Base-by-base conservation (phyloP, 2,329 filamentous ascomycete genomes). In the Aureobasidium sp. region DNA sequence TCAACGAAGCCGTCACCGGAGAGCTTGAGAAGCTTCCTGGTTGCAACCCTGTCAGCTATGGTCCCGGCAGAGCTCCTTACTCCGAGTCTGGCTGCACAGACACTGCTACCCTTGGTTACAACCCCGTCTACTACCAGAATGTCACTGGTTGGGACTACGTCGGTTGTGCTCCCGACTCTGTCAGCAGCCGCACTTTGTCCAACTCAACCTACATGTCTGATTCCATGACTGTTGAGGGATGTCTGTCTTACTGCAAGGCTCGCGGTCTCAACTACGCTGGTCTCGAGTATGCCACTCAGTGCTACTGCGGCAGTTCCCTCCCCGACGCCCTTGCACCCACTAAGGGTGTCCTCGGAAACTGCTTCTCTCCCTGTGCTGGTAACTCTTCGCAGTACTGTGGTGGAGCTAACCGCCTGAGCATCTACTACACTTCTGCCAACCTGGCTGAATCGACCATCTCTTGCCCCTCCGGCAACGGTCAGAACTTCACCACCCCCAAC, bases 131-230 rank as follows among this genome's bases (percentile, higher is more conserved):
- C 63, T 78, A 75, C 64, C 74, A 72, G 25, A 73, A 80, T 54
- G 70, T 79, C 30, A 79, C 77, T 3, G 66, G 66, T 27, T 74
- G 85, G 77, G 75, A 76, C 47, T 80, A 83, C 65, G 70, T 81
- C n/a, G 86, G 86, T 61, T 90, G 86, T 74, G 87, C 81, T 67
- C 70, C 69, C 7, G 79, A 81, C 66, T 68, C 71, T 41, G 67
- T 74, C 61, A 66, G 65, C 62, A 64, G 64, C 44, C 77, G 78
- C 57, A 76, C 77, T 16, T 68, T 76, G 34, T 66, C 62, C 5
- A 73, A 68, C 27, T 65, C 67, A 1, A 14, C 25, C 2, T 50
- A 32, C 27, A 57, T 50, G 62, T 67, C 62, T 14, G 66, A 59
- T 14, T 66, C 68, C 55, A 85, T 85, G 81, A 86, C 82, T 1